phyloP scores from a whole-genome alignment of 108 stramenopile species.

The Discostella pseudostelligera region DNA sequence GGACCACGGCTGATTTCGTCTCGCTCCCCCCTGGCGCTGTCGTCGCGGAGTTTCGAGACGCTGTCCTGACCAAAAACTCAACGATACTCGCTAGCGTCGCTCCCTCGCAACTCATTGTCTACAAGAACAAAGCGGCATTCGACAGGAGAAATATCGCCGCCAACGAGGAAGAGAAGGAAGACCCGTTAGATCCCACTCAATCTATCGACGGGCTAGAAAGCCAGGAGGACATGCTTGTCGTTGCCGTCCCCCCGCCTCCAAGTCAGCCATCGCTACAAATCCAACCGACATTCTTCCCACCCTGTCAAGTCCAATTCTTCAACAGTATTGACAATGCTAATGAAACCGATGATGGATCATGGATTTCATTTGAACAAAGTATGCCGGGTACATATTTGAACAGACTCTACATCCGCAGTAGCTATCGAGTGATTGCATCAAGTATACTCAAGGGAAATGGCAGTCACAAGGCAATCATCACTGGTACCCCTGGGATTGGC shows the following conservation, averaged over 20 bases:
- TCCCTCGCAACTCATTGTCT: neutral
- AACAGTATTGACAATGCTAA: neutral
- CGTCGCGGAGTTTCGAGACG: constrained; percentile 17
- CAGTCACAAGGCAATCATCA: too few relatives aligned
- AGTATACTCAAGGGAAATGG: too few relatives aligned
- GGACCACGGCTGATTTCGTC: constrained; percentile 3
- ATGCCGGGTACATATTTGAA: neutral
- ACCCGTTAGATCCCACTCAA: neutral
- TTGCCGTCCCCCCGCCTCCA: neutral
- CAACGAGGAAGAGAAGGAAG: neutral
- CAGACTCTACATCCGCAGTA: too few relatives aligned
- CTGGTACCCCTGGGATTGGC: too few relatives aligned
- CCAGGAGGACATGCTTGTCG: neutral
- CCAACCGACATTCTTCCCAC: neutral
- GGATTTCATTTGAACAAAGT: neutral
- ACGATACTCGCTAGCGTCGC: neutral
- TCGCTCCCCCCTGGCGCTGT: constrained; percentile 4
- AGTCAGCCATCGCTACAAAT: constrained; percentile 1
- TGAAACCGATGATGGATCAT: neutral
- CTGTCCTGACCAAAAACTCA: constrained; percentile 4
- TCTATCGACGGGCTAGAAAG: neutral
- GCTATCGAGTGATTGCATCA: too few relatives aligned
- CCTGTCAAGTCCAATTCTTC: neutral
- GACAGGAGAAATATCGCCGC: neutral
- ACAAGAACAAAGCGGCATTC: constrained; percentile 6